Conservation (phyloP, 495 filamentous ascomycete species). For the Emericellopsis terricola region DNA sequence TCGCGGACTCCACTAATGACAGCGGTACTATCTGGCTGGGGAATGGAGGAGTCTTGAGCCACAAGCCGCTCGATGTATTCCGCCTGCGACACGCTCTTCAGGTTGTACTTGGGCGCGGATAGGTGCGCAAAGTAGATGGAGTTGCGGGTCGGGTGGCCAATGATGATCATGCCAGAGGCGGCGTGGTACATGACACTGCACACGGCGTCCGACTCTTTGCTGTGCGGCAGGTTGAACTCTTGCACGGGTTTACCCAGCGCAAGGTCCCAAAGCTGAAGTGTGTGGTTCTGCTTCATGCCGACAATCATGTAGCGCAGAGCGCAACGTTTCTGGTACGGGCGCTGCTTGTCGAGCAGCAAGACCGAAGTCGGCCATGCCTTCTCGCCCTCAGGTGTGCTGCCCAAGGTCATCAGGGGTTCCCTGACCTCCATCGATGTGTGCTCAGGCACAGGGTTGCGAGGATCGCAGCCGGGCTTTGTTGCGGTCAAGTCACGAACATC, state of each 20-base stretch:
- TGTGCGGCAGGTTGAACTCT: constrained; percentile 90
- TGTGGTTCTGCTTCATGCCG: constrained; percentile 97
- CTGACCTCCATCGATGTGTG: constrained; percentile 51
- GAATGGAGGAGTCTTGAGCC: constrained; percentile 51
- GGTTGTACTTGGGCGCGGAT: constrained; percentile 77
- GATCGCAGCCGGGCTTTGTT: constrained; percentile 32
- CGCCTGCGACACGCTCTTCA: constrained; percentile 68
- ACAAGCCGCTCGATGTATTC: constrained; percentile 62
- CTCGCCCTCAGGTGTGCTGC: constrained; percentile 58
- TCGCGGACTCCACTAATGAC: constrained; percentile 91
- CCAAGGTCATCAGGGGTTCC: constrained; percentile 58
- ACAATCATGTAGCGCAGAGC: constrained; percentile 89
- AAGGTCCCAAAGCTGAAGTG: constrained; percentile 97
- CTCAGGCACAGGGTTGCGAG: constrained; percentile 27
- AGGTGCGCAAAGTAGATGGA: constrained; percentile 93
- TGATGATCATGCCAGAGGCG: constrained; percentile 70
- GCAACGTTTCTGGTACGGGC: constrained; percentile 69
- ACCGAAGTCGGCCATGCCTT: constrained; percentile 94
- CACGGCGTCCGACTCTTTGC: constrained; percentile 89
- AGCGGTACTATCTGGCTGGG: constrained; percentile 78
- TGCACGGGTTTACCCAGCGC: constrained; percentile 86
- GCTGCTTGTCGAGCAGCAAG: constrained; percentile 84
- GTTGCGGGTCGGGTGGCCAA: constrained; percentile 93
- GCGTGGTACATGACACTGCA: constrained; percentile 93
- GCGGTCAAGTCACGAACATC: constrained; percentile 66